These are phyloP conservation scores for Penicillium verhagenii DNA, from an alignment of 495 filamentous ascomycete species.

Conservation along the genomic window DNA sequence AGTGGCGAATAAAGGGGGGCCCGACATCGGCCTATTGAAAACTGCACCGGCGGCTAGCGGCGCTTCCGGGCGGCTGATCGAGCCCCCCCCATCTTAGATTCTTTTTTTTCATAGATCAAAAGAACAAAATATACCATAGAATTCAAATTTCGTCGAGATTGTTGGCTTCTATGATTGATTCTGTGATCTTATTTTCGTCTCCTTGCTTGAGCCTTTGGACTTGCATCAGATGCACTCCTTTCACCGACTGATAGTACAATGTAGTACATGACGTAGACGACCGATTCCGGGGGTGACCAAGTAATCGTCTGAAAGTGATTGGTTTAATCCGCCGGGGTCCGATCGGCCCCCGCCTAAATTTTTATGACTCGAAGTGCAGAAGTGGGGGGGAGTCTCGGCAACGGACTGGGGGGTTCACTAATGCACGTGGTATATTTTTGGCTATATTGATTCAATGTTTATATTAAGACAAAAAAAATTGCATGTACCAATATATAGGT, in stretches of 20 bases:
- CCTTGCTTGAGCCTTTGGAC: too few species aligned
- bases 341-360: neutral
- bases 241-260: slow-evolving; percentile 9
- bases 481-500: too few species aligned
- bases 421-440: neutral
- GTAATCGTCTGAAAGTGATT: slow-evolving; percentile 17
- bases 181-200: too few species aligned
- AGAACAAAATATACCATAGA: neutral
- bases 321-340: slow-evolving; percentile 13
- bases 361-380: neutral
- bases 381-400: neutral
- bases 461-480: too few species aligned
- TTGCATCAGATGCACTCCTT: neutral
- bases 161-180: too few species aligned
- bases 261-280: slow-evolving; percentile 19
- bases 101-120: too few species aligned
- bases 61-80: slow-evolving; percentile 22
- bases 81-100: too few species aligned
- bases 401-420: neutral
- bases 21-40: slow-evolving; percentile 27
- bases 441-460: too few species aligned
- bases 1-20: neutral
- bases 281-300: slow-evolving; percentile 14
- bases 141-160: too few species aligned
- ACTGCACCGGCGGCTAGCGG: slow-evolving; percentile 17